Evolutionary conservation across 305 asterid species (phyloP), one percentile per base, ranked within the genome.

Genomic region (Fraxinus xanthoxyloides): DNA sequence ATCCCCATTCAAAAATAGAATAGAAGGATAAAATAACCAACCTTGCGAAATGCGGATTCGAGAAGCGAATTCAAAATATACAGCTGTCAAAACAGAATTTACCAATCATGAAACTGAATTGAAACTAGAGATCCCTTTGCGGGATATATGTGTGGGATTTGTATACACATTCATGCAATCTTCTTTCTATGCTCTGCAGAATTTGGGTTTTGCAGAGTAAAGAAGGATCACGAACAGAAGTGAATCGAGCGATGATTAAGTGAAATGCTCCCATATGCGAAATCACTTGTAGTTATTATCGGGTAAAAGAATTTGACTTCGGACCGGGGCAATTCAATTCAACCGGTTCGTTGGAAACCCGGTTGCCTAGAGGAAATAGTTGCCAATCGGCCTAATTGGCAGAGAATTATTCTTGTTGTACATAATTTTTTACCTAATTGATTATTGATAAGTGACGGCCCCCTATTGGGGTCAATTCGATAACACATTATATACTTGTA

Each of bases 41-140:
- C 89, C 91, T 85, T 21, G 79, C 24, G 65, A 76, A 80, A 46
- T 81, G 87, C 86, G 79, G 86, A 83, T 72, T 83, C 30, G 75
- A 67, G 76, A 48, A 69, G 67, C 35, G 86, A 46, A 46, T 32
- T 61, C 81, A 34, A 80, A 81, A 84, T 86, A 84, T 79, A 76
- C 86, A 75, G 82, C 85, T 48, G 28, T n/a, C 72, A 61, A 77
- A 69, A 31, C 34, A 40, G 36, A 82, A 21, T 77, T 35, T 28
- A 40, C 40, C 51, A 84, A 78, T 67, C 77, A 73, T 15, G 59
- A 40, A 82, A 80, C 10, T 32, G 31, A 81, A 82, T 38, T 82
- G 85, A 31, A 76, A 79, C 74, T 19, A 5, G 28, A 81, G 85
- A 83, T 81, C 87, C 75, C 81, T 32, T 67, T 28, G 9, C n/a